phyloP scores from a whole-genome alignment of 1,139 yeast genomes.

The Hemisphaericaspora lyxosophila region DNA sequence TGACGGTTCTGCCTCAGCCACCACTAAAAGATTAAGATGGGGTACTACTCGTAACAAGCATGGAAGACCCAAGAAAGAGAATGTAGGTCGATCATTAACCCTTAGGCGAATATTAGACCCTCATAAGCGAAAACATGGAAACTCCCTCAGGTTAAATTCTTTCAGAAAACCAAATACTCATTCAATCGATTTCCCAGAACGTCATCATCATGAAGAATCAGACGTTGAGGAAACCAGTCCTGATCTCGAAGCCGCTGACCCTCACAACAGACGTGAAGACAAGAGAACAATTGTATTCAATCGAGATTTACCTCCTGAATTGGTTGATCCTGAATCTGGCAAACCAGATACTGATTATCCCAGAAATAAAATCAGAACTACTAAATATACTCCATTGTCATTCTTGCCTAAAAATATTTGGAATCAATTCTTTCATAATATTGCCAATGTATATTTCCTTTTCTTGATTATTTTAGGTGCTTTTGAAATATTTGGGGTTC shows the following conservation, averaged over 20 bases:
- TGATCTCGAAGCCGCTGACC: constrained; percentile 31
- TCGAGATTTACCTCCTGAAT: constrained; percentile 62
- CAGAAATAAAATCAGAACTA: constrained; percentile 58
- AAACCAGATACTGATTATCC: constrained; percentile 37
- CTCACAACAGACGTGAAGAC: constrained; percentile 40
- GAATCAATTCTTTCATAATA: constrained; percentile 49
- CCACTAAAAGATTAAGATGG: constrained; percentile 74
- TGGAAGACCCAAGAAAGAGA: constrained; percentile 59
- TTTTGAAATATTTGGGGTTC: constrained; percentile 57
- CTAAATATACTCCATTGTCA: constrained; percentile 57
- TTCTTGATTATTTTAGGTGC: constrained; percentile 52
- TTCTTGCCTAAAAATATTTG: constrained; percentile 54
- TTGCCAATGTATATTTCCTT: constrained; percentile 58
- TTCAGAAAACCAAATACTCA: constrained; percentile 23
- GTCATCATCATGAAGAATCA: constrained; percentile 17
- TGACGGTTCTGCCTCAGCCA: constrained; percentile 9
- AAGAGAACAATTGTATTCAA: constrained; percentile 66
- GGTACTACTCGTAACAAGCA: constrained; percentile 81
- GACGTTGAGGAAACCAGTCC: constrained; percentile 16
- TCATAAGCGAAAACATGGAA: constrained; percentile 7
- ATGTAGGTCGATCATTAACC: constrained; percentile 48
- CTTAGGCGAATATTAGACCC: constrained; percentile 31
- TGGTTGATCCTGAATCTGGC: constrained; percentile 48
- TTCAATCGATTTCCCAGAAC: constrained; percentile 27
- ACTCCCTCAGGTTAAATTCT: constrained; percentile 11